These are phyloP conservation scores for Ceratocystis harringtonii DNA, from an alignment of 2,329 filamentous ascomycete species.

Conservation along the genomic window DNA sequence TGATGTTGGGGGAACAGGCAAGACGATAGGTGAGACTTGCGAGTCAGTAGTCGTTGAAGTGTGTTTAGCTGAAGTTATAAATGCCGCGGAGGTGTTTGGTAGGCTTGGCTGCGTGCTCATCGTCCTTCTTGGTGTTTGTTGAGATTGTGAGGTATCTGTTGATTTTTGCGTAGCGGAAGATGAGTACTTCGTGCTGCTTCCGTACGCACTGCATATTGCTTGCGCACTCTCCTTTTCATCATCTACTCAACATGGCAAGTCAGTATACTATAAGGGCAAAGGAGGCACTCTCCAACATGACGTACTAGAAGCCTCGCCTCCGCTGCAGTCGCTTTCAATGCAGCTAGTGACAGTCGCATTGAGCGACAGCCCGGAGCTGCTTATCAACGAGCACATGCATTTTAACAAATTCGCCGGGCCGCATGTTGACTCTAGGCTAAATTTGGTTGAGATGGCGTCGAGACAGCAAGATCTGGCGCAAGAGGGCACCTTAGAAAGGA, in stretches of 20 bases:
- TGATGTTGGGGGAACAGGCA: not conserved
- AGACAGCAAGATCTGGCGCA: constrained; percentile 9
- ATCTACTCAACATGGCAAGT: not conserved
- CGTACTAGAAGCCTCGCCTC: constrained; percentile 9
- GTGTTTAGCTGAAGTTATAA: constrained; percentile 10
- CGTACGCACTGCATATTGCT: constrained; percentile 4
- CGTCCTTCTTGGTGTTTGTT: not conserved
- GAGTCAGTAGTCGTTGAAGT: constrained; percentile 3
- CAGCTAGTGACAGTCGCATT: constrained; percentile 10
- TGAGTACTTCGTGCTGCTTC: not conserved
- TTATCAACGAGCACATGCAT: constrained; percentile 11
- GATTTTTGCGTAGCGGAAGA: not conserved
- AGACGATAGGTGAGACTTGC: not conserved
- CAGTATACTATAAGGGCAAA: not conserved
- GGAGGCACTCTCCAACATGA: not conserved
- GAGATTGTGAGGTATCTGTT: not conserved
- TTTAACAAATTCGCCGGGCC: constrained; percentile 5
- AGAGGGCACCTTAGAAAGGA: constrained; percentile 8
- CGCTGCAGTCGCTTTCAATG: constrained; percentile 7
- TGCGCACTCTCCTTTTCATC: not conserved
- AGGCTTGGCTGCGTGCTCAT: not conserved
- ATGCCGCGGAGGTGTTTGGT: constrained; percentile 9
- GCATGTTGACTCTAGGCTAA: constrained; percentile 3
- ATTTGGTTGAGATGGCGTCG: constrained; percentile 7
- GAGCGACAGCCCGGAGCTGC: not conserved